These are phyloP conservation scores for Aureobasidium sp. DNA, from an alignment of 2,329 filamentous ascomycete species.

Conservation along the genomic window DNA sequence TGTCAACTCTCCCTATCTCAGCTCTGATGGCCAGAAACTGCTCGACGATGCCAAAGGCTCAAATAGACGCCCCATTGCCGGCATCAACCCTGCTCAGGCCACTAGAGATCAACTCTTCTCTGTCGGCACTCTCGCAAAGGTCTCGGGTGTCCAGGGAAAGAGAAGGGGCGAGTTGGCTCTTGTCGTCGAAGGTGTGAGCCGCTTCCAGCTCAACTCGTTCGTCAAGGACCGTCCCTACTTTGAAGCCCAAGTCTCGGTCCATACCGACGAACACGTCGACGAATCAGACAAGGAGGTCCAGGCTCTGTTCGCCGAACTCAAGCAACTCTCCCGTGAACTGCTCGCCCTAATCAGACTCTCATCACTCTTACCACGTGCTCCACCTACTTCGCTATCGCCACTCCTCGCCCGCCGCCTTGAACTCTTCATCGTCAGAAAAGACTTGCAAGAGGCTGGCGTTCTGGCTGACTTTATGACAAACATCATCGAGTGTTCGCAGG, in stretches of 20 bases:
- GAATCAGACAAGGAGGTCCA: slow-evolving; percentile 54
- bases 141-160: slow-evolving; percentile 41
- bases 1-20: slow-evolving; percentile 65
- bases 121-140: slow-evolving; percentile 61
- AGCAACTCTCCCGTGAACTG: slow-evolving; percentile 76
- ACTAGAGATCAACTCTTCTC: slow-evolving; percentile 60
- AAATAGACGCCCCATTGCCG: slow-evolving; percentile 39
- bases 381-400: slow-evolving; percentile 62
- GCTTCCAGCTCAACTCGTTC: slow-evolving; percentile 66
- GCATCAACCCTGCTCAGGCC: slow-evolving; percentile 41
- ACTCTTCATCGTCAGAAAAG: slow-evolving; percentile 74
- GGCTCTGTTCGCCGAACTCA: slow-evolving; percentile 69
- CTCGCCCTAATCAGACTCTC: slow-evolving; percentile 76
- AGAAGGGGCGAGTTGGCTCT: slow-evolving; percentile 58
- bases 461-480: slow-evolving; percentile 97
- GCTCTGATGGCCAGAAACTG: slow-evolving; percentile 64
- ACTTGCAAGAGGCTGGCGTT: slow-evolving; percentile 69
- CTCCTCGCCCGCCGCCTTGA: slow-evolving; percentile 81
- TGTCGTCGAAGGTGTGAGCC: slow-evolving; percentile 73
- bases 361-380: slow-evolving; percentile 66
- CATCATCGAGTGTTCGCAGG: slow-evolving; percentile 74
- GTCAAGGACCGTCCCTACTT: slow-evolving; percentile 75
- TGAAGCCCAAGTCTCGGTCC: slow-evolving; percentile 66
- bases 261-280: slow-evolving; percentile 48
- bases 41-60: slow-evolving; percentile 52